Base-by-base conservation (phyloP, 768 basidiomycete species). In the Tephrocybe sp. region DNA sequence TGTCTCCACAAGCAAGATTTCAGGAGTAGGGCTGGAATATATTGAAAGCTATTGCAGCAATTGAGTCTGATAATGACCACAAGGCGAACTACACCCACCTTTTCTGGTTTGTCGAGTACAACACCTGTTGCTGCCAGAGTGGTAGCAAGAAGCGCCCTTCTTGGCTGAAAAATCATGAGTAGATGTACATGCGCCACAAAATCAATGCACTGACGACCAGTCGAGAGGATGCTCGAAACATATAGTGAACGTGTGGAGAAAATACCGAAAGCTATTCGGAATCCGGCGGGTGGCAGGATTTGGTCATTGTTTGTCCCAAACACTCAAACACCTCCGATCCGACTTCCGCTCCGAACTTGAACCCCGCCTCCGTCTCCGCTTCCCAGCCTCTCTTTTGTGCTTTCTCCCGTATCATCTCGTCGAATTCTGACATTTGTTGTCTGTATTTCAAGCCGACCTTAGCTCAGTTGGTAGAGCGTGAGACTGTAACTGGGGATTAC, bases 1-100 rank as follows among this genome's bases (percentile, higher is more conserved):
- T 2, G 84, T 77, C 56, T 91, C 86, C 42, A 90, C 77, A 7
- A 97, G 79, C 19, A 89, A 57, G 31, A 92, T 67, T 11, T 87
- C 83, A 6, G 77, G 69, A 10, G 76, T 75, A 1, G 80, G 73
- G 4, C 65, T 58, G 2, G 89, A 78, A 72, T 97, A 97, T 70
- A 97, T 90, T 22, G 92, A 81, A 44, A 88, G 81, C 94, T 97
- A 64, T n/a, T 25, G 21, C 1, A 39, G 13, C 34, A 21, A 22
- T n/a, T 46, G 22, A 52, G 30, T 31, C n/a, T n/a, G 33, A 40
- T 13, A 30, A 47, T 8, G 22, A 2, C 36, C 5, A 49, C n/a
- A n/a, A 24, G 29, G 18, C 27, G 21, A 42, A 21, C 22, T n/a
- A 45, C 42, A 45, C 54, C 45, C 42, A 69, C 70, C 62, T 71